These are phyloP conservation scores for Elaeagnus macrophylla DNA, from an alignment of 306 rosid genomes.

Conservation along the genomic window DNA sequence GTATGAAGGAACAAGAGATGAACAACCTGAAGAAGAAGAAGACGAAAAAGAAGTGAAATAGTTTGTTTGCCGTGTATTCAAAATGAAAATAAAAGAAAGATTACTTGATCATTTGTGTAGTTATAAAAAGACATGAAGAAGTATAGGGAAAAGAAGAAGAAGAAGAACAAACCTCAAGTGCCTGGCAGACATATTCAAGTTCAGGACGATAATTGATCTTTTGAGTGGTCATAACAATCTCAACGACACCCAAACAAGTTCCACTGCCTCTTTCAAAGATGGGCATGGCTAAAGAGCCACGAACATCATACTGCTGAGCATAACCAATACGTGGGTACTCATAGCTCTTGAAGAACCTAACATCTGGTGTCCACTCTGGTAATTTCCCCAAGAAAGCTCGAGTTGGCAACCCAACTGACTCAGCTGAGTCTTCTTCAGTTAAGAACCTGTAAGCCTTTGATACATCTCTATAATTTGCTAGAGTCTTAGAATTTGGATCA, in stretches of 20 bases:
- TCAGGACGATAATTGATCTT: constrained; percentile 28
- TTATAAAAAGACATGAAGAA: neutral
- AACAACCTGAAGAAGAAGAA: no score
- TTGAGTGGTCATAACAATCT: constrained; percentile 26
- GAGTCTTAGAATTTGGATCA: constrained; percentile 4
- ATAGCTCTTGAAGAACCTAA: constrained; percentile 32
- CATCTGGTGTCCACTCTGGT: constrained; percentile 29
- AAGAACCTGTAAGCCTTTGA: constrained; percentile 9
- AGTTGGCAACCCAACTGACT: constrained; percentile 8
- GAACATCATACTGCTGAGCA: constrained; percentile 15
- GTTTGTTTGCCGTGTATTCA: neutral
- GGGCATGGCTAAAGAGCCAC: constrained; percentile 44
- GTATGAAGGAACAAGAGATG: no score
- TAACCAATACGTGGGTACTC: constrained; percentile 27
- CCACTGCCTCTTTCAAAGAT: constrained; percentile 36
- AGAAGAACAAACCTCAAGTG: constrained; percentile 31
- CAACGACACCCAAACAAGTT: constrained; percentile 44
- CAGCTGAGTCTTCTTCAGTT: constrained; percentile 13
- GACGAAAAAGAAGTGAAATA: neutral
- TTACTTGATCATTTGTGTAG: no score
- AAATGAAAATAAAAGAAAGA: neutral
- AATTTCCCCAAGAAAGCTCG: constrained; percentile 12
- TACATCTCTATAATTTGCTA: constrained; percentile 14
- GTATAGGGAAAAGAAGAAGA: neutral
- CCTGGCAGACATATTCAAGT: constrained; percentile 29